Conservation (phyloP, 2,329 filamentous ascomycete species). For the Lasiodiplodia sp. region DNA sequence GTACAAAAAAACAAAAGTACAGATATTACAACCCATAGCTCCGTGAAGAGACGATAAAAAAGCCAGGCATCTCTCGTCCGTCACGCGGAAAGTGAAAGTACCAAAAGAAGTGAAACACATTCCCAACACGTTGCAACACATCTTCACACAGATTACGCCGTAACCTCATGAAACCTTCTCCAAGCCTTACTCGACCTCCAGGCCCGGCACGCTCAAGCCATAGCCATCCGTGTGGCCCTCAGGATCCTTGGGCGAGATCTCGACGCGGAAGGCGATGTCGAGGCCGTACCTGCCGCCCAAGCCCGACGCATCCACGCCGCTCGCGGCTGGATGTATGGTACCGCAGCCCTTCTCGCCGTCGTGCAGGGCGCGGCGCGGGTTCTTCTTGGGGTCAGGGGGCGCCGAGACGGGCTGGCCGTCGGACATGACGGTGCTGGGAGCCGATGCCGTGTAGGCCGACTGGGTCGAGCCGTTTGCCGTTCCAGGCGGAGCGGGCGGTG, state of each 20-base stretch:
- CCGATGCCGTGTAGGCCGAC: constrained; percentile 33
- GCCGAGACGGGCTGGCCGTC: constrained; percentile 28
- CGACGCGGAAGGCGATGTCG: constrained; percentile 57
- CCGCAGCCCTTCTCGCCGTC: constrained; percentile 80
- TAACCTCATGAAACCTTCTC: neutral
- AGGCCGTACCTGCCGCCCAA: constrained; percentile 54
- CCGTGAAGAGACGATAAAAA: neutral
- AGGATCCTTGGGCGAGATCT: constrained; percentile 53
- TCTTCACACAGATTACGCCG: neutral
- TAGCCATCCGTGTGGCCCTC: constrained; percentile 58
- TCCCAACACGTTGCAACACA: neutral
- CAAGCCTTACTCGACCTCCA: constrained; percentile 37
- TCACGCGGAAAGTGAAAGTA: neutral
- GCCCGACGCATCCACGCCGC: constrained; percentile 50
- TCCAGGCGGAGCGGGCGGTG: constrained; percentile 26
- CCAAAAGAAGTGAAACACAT: neutral
- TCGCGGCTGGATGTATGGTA: constrained; percentile 76
- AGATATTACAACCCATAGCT: neutral
- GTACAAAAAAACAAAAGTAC: neutral
- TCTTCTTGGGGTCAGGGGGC: constrained; percentile 57
- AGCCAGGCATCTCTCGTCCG: neutral
- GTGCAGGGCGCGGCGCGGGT: constrained; percentile 70
- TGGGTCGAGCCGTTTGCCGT: constrained; percentile 37
- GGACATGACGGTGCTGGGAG: constrained; percentile 6
- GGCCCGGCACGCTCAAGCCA: constrained; percentile 56